These are phyloP conservation scores for Stentor roeselii DNA, from an alignment of 73 alveolate species.

Conservation along the genomic window DNA sequence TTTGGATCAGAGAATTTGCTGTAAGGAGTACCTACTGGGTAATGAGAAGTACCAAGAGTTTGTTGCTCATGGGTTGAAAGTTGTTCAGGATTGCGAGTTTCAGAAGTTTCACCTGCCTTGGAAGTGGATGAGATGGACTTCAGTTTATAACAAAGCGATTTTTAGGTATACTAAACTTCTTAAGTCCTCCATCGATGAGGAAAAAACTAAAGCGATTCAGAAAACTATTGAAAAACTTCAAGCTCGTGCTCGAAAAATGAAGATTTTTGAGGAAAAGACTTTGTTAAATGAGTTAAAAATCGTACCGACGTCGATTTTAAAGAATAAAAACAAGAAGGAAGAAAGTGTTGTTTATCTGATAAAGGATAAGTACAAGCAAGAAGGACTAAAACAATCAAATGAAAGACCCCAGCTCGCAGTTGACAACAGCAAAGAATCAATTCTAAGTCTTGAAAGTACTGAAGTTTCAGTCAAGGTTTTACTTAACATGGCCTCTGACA, in stretches of 20 bases:
- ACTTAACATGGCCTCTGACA: neutral
- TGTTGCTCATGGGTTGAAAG: slow-evolving; percentile 20
- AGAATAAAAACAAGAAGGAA: neutral
- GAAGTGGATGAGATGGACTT: slow-evolving; percentile 62
- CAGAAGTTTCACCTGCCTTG: slow-evolving; percentile 53
- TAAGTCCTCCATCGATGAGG: neutral
- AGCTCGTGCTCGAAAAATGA: slow-evolving; percentile 35
- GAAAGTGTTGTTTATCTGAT: neutral
- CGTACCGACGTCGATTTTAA: neutral
- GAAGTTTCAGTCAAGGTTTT: neutral
- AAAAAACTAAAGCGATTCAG: neutral
- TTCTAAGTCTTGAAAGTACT: neutral
- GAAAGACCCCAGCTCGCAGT: neutral
- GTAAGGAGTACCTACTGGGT: neutral
- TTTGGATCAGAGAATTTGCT: neutral
- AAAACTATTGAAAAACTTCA: slow-evolving; percentile 39
- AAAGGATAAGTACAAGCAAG: neutral
- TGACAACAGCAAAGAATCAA: slow-evolving; percentile 12
- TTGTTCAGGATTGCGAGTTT: slow-evolving; percentile 26
- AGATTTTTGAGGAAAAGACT: neutral
- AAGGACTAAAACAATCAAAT: neutral
- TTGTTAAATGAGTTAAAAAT: neutral
- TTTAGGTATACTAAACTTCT: slow-evolving; percentile 12
- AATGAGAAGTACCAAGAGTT: slow-evolving; percentile 15
- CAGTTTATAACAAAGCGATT: slow-evolving; percentile 23